Evolutionary conservation across 1,284 basidiomycete genomes (phyloP), one percentile per base, ranked within the genome.

Genomic region (Tilletia horrida): DNA sequence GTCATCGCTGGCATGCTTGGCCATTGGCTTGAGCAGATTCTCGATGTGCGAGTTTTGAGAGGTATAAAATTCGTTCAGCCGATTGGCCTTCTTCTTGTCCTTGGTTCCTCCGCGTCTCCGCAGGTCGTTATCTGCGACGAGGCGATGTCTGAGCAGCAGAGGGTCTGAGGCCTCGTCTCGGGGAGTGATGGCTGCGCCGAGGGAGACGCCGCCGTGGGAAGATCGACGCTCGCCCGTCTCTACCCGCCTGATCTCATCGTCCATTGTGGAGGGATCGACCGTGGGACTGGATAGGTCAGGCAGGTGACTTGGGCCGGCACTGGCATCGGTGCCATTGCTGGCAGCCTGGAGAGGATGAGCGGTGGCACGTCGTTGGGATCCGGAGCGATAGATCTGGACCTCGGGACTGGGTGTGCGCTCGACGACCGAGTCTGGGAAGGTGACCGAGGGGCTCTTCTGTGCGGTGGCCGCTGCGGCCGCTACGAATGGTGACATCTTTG

Each of bases 31-130:
- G 66, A 97, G 86, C 67, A 97, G 83, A 23, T 87, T 87, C 43
- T 84, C 82, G 72, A 97, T 97, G 72, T 95, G 89, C 87, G 88
- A 84, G 84, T 97, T 97, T 83, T 97, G 94, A 62, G 84, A 87
- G 63, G 86, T 83, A 74, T 97, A 92, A 80, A 90, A 95, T 35
- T 84, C 83, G 63, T 87, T 89, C 50, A 92, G 72, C 11, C 82
- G 81, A 23, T 83, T 74, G 67, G 83, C 83, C 66, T 76, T 76
- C 35, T 75, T 78, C 48, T 72, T 77, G 66, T 69, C 80, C 43
- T 62, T 62, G 35, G 40, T 42, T 6, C 55, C 31, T 48, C 18
- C 45, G 25, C 55, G 55, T 29, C 55, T 25, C 1, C 55, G 55
- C 2, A 59, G 55, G 63, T 83, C 79, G 29, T 78, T 76, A 44